phyloP scores from a whole-genome alignment of 768 basidiomycete genomes.

The Leccinum variicolor region DNA sequence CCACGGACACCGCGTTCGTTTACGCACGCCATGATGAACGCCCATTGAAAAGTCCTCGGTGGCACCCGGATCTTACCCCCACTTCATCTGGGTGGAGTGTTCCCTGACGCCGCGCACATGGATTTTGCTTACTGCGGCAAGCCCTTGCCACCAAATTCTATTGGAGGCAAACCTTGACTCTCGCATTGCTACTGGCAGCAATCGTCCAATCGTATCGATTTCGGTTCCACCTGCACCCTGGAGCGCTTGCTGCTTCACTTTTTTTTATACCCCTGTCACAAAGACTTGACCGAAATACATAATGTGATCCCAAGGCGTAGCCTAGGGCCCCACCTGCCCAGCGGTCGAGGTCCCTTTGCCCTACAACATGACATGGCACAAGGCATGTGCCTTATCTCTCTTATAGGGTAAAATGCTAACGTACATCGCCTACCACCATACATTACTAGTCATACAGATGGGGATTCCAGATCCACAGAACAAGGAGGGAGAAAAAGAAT shows the following conservation, averaged over 20 bases:
- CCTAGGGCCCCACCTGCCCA: constrained; percentile 7
- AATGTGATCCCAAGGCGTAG: constrained; percentile 4
- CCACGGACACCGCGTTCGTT: background rate
- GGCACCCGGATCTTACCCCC: background rate
- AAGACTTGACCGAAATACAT: background rate
- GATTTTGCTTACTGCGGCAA: background rate
- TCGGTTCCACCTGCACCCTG: background rate
- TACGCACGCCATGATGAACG: background rate
- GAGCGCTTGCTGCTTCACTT: background rate
- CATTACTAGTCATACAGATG: constrained; percentile 17
- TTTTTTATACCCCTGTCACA: background rate
- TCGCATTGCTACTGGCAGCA: background rate
- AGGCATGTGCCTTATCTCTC: constrained; percentile 9
- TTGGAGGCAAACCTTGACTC: background rate
- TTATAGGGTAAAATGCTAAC: constrained; percentile 6
- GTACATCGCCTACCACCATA: constrained; percentile 14
- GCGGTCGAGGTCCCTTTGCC: constrained; percentile 10
- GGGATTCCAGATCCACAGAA: constrained; percentile 22
- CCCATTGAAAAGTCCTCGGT: background rate
- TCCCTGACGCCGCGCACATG: background rate
- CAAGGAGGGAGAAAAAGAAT: background rate
- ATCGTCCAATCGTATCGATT: background rate
- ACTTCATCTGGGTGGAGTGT: constrained; percentile 1
- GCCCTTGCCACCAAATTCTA: background rate
- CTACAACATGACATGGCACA: background rate